Evolutionary conservation across 23 red algal species (phyloP).

Genomic region (Gracilaria domingensis): DNA sequence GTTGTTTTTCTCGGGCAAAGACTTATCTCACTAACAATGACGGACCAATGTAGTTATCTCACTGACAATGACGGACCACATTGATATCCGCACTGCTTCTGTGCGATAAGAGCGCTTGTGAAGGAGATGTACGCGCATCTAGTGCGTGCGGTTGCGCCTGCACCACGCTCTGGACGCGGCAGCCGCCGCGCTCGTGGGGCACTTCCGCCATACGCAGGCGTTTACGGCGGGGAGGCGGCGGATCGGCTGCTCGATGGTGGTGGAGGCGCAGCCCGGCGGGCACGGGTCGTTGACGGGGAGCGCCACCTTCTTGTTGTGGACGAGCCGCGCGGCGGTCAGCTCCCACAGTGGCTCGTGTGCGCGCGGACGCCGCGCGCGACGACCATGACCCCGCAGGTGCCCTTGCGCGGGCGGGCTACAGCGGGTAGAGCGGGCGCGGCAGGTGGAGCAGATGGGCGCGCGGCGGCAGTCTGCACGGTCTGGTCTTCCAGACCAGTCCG

Average conservation of each 20-base stretch:
- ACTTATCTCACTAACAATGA: too few relatives aligned
- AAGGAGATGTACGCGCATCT: constrained; percentile 25
- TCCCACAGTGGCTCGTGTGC: constrained; percentile 44
- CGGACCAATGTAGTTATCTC: too few relatives aligned
- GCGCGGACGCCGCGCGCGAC: constrained; percentile 42
- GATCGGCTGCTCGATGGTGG: constrained; percentile 71
- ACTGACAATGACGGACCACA: constrained; percentile 84
- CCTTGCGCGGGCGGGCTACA: constrained; percentile 90
- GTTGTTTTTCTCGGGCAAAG: too few relatives aligned
- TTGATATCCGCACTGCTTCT: constrained; percentile 89
- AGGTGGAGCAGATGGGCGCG: too few relatives aligned
- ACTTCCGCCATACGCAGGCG: constrained; percentile 60
- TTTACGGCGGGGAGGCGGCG: constrained; percentile 47
- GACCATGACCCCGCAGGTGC: constrained; percentile 89
- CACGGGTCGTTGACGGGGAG: constrained; percentile 74
- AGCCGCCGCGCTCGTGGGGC: constrained; percentile 60
- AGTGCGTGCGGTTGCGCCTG: constrained; percentile 29
- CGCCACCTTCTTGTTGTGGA: constrained; percentile 85
- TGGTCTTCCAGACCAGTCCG: too few relatives aligned
- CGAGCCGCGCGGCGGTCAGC: constrained; percentile 54
- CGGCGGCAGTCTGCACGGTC: too few relatives aligned
- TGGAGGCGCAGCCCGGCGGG: constrained; percentile 17
- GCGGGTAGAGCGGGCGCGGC: too few relatives aligned
- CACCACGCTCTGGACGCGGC: constrained; percentile 32
- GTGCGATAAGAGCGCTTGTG: constrained; percentile 68